A percentile compares a stretch with the other conserved stretches of the same genome.
Evolutionary conservation across 306 rosid genomes (phyloP).

Genomic region (Glycine tomentella): DNA sequence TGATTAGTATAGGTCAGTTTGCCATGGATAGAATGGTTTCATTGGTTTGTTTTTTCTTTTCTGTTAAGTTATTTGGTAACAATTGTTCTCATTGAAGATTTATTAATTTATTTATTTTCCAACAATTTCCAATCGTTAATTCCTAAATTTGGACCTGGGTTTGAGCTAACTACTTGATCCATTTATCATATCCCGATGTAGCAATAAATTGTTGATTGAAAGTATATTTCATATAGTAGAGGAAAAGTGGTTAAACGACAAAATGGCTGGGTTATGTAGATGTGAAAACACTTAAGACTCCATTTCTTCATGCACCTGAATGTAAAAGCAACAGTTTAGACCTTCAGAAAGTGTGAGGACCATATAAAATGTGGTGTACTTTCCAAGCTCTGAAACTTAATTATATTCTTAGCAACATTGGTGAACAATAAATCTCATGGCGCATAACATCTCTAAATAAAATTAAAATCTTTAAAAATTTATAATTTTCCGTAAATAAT

Average conservation of each 20-base stretch:
- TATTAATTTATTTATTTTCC: not conserved
- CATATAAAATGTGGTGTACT: not conserved
- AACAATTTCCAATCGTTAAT: not conserved
- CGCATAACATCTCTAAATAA: not conserved
- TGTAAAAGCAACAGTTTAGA: not conserved
- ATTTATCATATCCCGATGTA: not conserved
- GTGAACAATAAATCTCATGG: not conserved
- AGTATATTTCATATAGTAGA: not conserved
- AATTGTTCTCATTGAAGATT: slow-evolving; percentile 6
- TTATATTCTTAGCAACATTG: not conserved
- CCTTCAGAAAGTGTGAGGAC: slow-evolving; percentile 1
- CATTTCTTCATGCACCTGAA: not conserved
- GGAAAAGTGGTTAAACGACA: not conserved
- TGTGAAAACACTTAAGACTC: not conserved
- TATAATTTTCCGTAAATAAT: too few relatives aligned
- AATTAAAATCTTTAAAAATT: too few relatives aligned
- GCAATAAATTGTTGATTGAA: not conserved
- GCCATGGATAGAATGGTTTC: not conserved
- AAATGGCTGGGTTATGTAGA: not conserved
- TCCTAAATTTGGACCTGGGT: slow-evolving; percentile 4
- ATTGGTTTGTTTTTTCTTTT: too few relatives aligned
- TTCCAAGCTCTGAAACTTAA: slow-evolving; percentile 5
- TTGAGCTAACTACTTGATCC: slow-evolving; percentile 10
- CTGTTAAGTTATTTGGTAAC: not conserved
- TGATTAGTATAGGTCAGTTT: not conserved